These are phyloP conservation scores for Candida xiaguanensis DNA, from an alignment of 805 yeast genomes.

Conservation along the genomic window DNA sequence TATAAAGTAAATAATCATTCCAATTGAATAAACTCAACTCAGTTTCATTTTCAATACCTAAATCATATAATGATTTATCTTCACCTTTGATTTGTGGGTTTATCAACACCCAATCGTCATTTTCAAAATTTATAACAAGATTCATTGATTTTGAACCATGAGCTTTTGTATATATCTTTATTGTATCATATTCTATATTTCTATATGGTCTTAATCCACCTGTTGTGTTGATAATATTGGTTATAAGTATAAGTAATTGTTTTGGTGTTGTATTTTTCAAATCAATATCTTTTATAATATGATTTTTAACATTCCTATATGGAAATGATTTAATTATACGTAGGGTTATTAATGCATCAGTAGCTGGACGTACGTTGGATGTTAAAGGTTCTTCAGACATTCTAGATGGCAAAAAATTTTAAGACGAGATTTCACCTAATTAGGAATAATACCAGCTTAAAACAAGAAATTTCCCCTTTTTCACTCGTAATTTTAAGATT, in stretches of 20 bases:
- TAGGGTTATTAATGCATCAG: conserved; percentile 75
- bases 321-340: conserved; percentile 90
- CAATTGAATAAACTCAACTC: conserved; percentile 80
- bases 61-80: conserved; percentile 27
- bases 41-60: conserved; percentile 74
- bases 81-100: conserved; percentile 15
- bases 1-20: conserved; percentile 62
- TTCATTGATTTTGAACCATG: conserved; percentile 94
- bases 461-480: not conserved
- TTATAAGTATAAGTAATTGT: conserved; percentile 53
- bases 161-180: conserved; percentile 90
- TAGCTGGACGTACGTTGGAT: conserved; percentile 68
- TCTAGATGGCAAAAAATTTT: not conserved
- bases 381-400: conserved; percentile 69
- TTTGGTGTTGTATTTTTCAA: conserved; percentile 64
- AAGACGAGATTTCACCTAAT: not conserved
- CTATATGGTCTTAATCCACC: conserved; percentile 82
- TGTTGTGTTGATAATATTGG: conserved; percentile 44
- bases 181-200: conserved; percentile 64
- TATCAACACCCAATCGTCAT: conserved; percentile 61
- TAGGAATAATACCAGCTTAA: not conserved
- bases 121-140: conserved; percentile 83
- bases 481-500: too few species aligned
- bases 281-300: conserved; percentile 66
- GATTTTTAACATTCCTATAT: conserved; percentile 79